Evolutionary conservation across 768 basidiomycete species (phyloP), one percentile per base, ranked within the genome.

Genomic region (Boletus eberwhitei): DNA sequence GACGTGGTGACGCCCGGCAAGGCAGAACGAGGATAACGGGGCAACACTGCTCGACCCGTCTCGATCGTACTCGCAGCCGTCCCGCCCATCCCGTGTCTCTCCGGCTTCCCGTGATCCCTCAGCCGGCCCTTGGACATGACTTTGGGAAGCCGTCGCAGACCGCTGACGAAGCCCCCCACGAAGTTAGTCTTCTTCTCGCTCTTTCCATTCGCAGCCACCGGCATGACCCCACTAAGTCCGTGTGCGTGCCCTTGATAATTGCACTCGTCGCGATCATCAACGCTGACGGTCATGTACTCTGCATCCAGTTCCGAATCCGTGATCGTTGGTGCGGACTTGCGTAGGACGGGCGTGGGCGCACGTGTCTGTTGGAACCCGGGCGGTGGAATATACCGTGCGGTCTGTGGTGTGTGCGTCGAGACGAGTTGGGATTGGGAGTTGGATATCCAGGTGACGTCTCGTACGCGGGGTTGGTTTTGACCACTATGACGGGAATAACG

Each of bases 381-480:
- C 1, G 65, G 59, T 0, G 65, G 50, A 8, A 48, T 38, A 37
- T 67, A 64, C 44, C 59, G 64, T 4, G 66, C 53, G 2, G 66
- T 68, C 43, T 68, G 69, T 17, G 69, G 60, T 9, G 70, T 69
- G 48, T 66, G 60, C 3, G 64, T 54, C 13, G 66, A 68, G 13
- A 68, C 62, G 19, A 51, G 39, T 16, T 70, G 68, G 22, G 68
- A 60, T 13, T 62, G 68, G 12, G 64, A 54, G 1, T 48, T 54
- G 43, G 68, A 70, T 61, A 71, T 60, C 69, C 69, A 71, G 36
- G 69, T 71, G 46, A 71, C 54, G 44, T 72, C 71, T 55, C 69
- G 64, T 32, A 55, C 29, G 17, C 69, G 70, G 9, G 57, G 42
- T 48, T 61, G 60, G 22, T 51, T 48, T 45, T 72, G 71, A 31